These are phyloP conservation scores for Phytophthora vignae DNA, from an alignment of 352 stramenopile species.

Conservation along the genomic window DNA sequence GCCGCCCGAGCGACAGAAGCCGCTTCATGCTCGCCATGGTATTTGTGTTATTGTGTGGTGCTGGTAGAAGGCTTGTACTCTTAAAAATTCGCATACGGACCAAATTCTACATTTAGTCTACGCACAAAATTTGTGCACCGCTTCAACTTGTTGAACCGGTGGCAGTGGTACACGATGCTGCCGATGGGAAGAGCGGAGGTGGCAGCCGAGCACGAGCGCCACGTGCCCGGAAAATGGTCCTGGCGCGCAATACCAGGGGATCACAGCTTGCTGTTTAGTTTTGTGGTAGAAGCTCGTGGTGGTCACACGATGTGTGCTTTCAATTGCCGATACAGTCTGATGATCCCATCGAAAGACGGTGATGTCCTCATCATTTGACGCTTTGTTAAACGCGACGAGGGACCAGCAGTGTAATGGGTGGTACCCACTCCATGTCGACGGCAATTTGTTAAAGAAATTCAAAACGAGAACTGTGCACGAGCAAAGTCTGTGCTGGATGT, in stretches of 20 bases:
- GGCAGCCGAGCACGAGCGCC: slow-evolving; percentile 6
- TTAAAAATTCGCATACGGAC: neutral
- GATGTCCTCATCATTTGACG: too few species aligned
- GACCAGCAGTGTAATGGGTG: too few species aligned
- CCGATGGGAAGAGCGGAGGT: slow-evolving; percentile 13
- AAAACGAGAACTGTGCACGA: neutral
- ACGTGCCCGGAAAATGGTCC: slow-evolving; percentile 2
- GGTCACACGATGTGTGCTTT: neutral
- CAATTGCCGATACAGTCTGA: neutral
- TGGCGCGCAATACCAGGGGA: neutral
- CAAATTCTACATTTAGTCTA: neutral
- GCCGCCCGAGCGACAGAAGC: slow-evolving; percentile 14
- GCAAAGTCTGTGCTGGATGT: too few species aligned
- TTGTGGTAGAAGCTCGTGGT: neutral
- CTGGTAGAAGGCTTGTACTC: neutral
- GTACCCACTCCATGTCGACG: too few species aligned
- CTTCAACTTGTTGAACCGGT: neutral
- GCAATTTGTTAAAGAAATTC: too few species aligned
- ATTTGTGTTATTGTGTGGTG: neutral
- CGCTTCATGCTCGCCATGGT: slow-evolving; percentile 20
- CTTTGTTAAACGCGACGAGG: neutral
- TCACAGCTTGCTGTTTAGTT: neutral
- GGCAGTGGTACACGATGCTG: neutral
- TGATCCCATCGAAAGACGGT: neutral
- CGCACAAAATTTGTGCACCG: neutral